Evolutionary conservation across 176 grass and related monocot genomes (phyloP).

Genomic region (Aechmea fasciata): DNA sequence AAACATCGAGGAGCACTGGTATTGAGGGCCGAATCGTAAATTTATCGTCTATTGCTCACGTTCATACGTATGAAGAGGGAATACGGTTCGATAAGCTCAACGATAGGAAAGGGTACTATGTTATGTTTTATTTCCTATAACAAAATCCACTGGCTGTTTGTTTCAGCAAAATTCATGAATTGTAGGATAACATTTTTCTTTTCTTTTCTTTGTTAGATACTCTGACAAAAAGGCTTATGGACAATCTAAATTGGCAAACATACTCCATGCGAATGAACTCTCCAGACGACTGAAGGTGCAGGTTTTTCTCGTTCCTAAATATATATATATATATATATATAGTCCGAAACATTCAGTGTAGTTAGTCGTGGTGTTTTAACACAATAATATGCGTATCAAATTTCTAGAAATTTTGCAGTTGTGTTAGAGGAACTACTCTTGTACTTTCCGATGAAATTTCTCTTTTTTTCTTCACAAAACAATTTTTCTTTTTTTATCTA

Average conservation of each 20-base stretch:
- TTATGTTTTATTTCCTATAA: conserved; percentile 13
- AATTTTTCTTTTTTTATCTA: too few species aligned
- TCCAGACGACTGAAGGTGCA: conserved; percentile 64
- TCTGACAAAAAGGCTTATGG: conserved; percentile 81
- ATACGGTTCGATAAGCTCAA: conserved; percentile 71
- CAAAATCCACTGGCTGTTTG: not conserved
- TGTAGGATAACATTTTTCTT: conserved; percentile 12
- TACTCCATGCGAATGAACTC: conserved; percentile 81
- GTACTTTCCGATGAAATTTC: too few species aligned
- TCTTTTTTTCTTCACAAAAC: too few species aligned
- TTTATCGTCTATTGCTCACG: conserved; percentile 79
- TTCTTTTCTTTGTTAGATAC: conserved; percentile 47
- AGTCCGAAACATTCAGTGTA: not conserved
- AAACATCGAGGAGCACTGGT: conserved; percentile 47
- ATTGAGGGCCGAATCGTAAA: conserved; percentile 84
- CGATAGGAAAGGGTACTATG: conserved; percentile 33
- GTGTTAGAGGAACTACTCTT: too few species aligned
- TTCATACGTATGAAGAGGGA: conserved; percentile 59
- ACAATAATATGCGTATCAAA: too few species aligned
- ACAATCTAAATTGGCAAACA: conserved; percentile 92
- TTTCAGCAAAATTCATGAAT: conserved; percentile 12
- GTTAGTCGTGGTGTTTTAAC: not conserved
- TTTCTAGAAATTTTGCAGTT: too few species aligned
- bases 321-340: not conserved
- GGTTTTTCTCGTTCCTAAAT: conserved; percentile 1